A percentile compares a stretch with the other conserved stretches of the same genome.
Evolutionary conservation across 345 rosid genomes (phyloP).

Genomic region (Firmiana major): DNA sequence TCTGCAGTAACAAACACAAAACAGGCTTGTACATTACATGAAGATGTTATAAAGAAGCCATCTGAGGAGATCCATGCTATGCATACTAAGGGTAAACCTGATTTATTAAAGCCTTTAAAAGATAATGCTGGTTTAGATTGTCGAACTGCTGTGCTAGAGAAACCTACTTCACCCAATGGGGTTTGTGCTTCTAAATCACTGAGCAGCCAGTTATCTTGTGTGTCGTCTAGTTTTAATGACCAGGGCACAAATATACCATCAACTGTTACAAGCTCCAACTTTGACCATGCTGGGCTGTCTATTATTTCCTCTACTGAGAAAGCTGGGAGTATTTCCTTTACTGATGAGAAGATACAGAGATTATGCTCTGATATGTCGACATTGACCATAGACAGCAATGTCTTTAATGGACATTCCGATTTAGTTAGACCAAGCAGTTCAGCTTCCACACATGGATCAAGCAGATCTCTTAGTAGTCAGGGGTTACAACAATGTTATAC

Average conservation of each 20-base stretch:
- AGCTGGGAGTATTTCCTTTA: conserved; percentile 14
- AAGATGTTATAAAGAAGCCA: conserved; percentile 32
- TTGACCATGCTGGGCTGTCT: conserved; percentile 16
- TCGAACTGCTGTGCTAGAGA: conserved; percentile 29
- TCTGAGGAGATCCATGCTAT: conserved; percentile 29
- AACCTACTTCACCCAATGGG: conserved; percentile 25
- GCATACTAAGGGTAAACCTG: conserved; percentile 30
- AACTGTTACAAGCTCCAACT: conserved; percentile 21
- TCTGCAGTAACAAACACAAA: conserved; percentile 42
- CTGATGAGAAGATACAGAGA: conserved; percentile 20
- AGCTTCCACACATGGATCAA: conserved; percentile 36
- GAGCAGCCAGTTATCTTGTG: conserved; percentile 28
- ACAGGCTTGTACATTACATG: conserved; percentile 31
- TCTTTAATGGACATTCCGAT: conserved; percentile 32
- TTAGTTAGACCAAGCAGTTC: conserved; percentile 22
- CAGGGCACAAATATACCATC: conserved; percentile 19
- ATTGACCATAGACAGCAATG: conserved; percentile 34
- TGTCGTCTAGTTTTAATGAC: conserved; percentile 25
- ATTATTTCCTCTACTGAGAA: conserved; percentile 15
- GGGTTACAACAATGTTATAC: conserved; percentile 28
- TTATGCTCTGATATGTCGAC: conserved; percentile 33
- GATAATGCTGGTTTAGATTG: conserved; percentile 26
- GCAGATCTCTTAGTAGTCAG: conserved; percentile 34
- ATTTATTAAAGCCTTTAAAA: conserved; percentile 31
- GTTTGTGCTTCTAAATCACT: conserved; percentile 20